A percentile compares a stretch with the other conserved stretches of the same genome.
Evolutionary conservation across 179 eudicot genomes (phyloP).

Genomic region (Nepenthes alata): DNA sequence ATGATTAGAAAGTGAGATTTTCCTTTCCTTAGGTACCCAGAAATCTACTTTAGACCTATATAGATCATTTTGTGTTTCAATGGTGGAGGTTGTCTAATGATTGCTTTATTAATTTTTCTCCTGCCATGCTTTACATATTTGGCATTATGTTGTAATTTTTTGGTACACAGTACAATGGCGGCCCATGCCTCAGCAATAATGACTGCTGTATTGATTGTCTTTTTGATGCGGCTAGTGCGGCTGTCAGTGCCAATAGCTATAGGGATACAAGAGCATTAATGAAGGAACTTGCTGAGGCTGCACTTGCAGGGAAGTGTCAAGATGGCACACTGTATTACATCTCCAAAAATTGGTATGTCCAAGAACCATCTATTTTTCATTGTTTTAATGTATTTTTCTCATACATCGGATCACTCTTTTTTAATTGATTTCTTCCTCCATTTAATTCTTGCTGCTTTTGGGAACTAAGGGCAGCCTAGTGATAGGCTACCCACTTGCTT

Average conservation of each 20-base stretch:
- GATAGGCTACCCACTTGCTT: neutral
- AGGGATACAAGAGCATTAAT: conserved; percentile 61
- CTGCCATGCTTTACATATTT: neutral
- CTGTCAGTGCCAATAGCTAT: conserved; percentile 69
- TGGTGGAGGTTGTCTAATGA: too few relatives aligned
- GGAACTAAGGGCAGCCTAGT: neutral
- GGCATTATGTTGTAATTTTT: conserved; percentile 1
- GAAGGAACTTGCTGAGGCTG: conserved; percentile 83
- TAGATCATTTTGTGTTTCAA: too few relatives aligned
- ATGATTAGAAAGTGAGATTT: too few relatives aligned
- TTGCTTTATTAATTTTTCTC: neutral
- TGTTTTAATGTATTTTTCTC: neutral
- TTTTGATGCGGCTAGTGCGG: conserved; percentile 40
- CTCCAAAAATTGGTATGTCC: conserved; percentile 70
- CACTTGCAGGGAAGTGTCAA: conserved; percentile 55
- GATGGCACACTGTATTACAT: conserved; percentile 65
- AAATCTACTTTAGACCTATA: too few relatives aligned
- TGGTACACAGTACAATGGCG: conserved; percentile 55
- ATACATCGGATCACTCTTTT: too few relatives aligned
- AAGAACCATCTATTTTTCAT: neutral
- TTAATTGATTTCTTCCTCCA: neutral
- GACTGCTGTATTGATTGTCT: conserved; percentile 67
- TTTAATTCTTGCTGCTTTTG: neutral
- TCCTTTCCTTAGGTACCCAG: too few relatives aligned
- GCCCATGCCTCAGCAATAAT: conserved; percentile 59